Percentiles rank a stretch among this genome's conserved stretches.
These are phyloP conservation scores for Populus trichocarpa DNA, from an alignment of 441 rosid genomes.

Conservation along the genomic window DNA sequence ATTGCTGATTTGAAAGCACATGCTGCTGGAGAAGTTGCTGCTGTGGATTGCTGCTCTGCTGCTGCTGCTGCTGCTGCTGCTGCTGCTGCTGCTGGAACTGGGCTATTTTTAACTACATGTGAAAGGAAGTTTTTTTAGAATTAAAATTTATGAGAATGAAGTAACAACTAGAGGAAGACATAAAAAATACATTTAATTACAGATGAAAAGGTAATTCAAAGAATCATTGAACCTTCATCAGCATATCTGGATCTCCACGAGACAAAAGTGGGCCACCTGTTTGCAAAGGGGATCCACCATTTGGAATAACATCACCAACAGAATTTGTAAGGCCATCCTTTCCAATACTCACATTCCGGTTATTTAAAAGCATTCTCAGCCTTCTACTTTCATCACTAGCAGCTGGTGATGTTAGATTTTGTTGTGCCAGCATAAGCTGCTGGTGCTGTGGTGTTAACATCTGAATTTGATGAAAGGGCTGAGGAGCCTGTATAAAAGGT, in stretches of 20 bases:
- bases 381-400: conserved; percentile 71
- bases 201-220: not conserved
- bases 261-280: conserved; percentile 42
- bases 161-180: not conserved
- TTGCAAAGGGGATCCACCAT: conserved; percentile 59
- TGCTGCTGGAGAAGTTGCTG: conserved; percentile 53
- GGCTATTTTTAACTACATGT: conserved; percentile 54
- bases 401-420: conserved; percentile 62
- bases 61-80: conserved; percentile 39
- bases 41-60: conserved; percentile 34
- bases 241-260: conserved; percentile 56
- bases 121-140: not conserved
- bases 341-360: conserved; percentile 52
- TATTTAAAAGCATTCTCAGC: conserved; percentile 63
- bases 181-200: not conserved
- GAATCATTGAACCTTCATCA: conserved; percentile 47
- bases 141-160: not conserved
- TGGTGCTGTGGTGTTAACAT: conserved; percentile 77
- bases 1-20: conserved; percentile 62
- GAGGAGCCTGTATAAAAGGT: conserved; percentile 73
- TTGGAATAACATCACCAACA: conserved; percentile 57
- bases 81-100: conserved; percentile 52
- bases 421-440: conserved; percentile 82
- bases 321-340: conserved; percentile 61
- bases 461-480: conserved; percentile 75